A percentile compares a stretch with the other conserved stretches of the same genome.
Conservation (phyloP, 345 rosid species). For the Punica granatum region DNA sequence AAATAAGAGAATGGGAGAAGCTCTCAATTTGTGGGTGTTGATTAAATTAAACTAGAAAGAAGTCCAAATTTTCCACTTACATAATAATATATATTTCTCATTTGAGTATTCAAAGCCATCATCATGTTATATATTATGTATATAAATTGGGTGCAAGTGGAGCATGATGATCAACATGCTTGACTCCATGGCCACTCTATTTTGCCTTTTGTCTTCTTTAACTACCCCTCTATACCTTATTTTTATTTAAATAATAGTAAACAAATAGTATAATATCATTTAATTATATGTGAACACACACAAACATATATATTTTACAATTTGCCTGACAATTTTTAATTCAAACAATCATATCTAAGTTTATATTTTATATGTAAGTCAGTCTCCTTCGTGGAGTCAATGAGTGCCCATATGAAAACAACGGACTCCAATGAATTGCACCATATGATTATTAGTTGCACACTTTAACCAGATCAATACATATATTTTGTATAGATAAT, state of each 20-base stretch:
- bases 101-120: slow-evolving; percentile 28
- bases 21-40: not conserved
- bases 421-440: not conserved
- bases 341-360: not conserved
- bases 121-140: slow-evolving; percentile 21
- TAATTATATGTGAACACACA: too few species aligned
- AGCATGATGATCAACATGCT: slow-evolving; percentile 11
- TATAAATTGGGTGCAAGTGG: slow-evolving; percentile 26
- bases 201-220: not conserved
- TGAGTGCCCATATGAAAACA: slow-evolving; percentile 2
- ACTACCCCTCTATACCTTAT: not conserved
- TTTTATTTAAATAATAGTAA: too few species aligned
- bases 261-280: too few species aligned
- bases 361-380: slow-evolving; percentile 14
- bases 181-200: not conserved
- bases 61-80: slow-evolving; percentile 16
- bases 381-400: slow-evolving; percentile 26
- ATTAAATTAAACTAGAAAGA: not conserved
- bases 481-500: too few species aligned
- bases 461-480: too few species aligned
- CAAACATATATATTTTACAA: too few species aligned
- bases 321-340: not conserved
- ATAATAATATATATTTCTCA: slow-evolving; percentile 17
- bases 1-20: too few species aligned
- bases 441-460: not conserved